Conservation (phyloP, 148 eudicot genomes). For the Chenopodium album region DNA sequence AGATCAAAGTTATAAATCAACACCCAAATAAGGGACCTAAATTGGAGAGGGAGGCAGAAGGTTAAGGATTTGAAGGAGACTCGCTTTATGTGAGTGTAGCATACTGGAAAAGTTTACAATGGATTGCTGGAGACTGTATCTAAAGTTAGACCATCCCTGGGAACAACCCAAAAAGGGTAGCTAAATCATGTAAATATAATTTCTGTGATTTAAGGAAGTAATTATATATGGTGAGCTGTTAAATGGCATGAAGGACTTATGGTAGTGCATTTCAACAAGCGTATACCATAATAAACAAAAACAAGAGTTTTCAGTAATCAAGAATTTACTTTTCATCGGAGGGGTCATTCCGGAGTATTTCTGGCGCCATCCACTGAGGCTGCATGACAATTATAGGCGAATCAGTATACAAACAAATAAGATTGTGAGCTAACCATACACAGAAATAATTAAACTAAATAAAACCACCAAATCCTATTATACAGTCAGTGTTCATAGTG, state of each 20-base stretch:
- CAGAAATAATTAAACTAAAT: background rate
- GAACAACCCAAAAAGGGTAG: background rate
- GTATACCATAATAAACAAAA: background rate
- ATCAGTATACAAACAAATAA: background rate
- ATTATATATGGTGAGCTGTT: background rate
- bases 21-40: background rate
- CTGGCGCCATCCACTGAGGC: slow-evolving; percentile 99
- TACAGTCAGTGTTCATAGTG: background rate
- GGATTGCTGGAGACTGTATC: background rate
- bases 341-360: slow-evolving; percentile 79
- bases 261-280: background rate
- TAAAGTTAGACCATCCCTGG: background rate
- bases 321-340: slow-evolving; percentile 47
- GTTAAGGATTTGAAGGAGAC: background rate
- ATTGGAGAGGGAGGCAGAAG: background rate
- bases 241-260: background rate
- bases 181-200: background rate
- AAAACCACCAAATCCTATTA: background rate
- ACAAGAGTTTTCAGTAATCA: background rate
- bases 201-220: background rate
- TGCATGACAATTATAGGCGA: slow-evolving; percentile 33
- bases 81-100: background rate
- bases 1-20: background rate
- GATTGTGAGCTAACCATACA: background rate
- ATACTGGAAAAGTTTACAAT: background rate